Percentiles rank a stretch among this genome's conserved stretches.
These are phyloP conservation scores for Verticillium zaregamsianum DNA, from an alignment of 2,329 filamentous ascomycete species.

Conservation along the genomic window DNA sequence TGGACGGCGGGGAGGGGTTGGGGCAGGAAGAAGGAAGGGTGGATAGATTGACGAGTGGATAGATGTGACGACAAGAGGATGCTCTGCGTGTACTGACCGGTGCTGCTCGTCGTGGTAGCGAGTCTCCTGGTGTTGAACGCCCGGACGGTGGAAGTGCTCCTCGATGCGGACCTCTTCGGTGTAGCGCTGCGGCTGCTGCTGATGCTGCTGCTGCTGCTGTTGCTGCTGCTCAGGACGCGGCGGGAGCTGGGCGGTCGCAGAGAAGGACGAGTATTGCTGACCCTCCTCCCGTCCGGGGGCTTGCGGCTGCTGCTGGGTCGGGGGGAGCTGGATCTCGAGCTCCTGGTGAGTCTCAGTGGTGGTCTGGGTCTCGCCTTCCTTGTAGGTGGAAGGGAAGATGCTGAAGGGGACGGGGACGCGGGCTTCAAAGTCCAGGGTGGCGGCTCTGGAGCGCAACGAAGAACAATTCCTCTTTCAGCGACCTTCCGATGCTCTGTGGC, in stretches of 20 bases:
- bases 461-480: conserved; percentile 60
- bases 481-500: conserved; percentile 51
- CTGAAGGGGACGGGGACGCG: conserved; percentile 99
- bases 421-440: conserved; percentile 99
- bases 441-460: conserved; percentile 62
- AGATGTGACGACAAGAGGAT: not conserved
- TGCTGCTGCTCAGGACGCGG: conserved; percentile 42
- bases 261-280: conserved; percentile 82
- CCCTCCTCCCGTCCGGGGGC: conserved; percentile 88
- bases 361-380: conserved; percentile 43
- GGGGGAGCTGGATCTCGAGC: conserved; percentile 73
- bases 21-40: not conserved
- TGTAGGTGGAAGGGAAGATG: conserved; percentile 99
- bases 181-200: conserved; percentile 42
- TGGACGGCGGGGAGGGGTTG: not conserved
- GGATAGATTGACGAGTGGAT: conserved; percentile 1
- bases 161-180: conserved; percentile 80
- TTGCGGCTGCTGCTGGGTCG: conserved; percentile 29
- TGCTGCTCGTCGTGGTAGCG: conserved; percentile 46
- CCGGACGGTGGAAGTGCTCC: conserved; percentile 71
- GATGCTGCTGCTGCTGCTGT: conserved; percentile 23
- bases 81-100: conserved; percentile 39
- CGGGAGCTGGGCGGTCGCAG: conserved; percentile 57
- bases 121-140: conserved; percentile 50
- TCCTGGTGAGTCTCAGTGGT: conserved; percentile 70